Evolutionary conservation across 1,139 yeast genomes (phyloP).

Genomic region (Suhomyces yuchorum): DNA sequence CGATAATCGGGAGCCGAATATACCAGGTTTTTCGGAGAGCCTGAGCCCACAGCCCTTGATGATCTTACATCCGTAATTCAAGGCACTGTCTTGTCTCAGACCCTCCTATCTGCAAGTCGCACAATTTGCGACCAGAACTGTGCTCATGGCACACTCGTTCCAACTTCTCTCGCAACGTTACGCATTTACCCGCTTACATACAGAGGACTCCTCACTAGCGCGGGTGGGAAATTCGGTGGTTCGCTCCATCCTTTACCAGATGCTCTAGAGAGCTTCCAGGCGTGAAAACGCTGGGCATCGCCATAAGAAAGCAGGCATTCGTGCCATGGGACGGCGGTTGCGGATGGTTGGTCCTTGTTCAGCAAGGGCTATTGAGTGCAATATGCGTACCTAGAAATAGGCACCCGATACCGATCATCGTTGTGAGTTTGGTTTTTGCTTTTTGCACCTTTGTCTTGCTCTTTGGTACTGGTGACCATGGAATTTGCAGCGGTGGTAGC

Average conservation of each 20-base stretch:
- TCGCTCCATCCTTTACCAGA: conserved; percentile 52
- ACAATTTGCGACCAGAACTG: conserved; percentile 10
- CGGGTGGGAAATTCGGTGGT: conserved; percentile 91
- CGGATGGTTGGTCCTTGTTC: conserved; percentile 64
- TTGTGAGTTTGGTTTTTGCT: conserved; percentile 42
- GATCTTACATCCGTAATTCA: too few species aligned
- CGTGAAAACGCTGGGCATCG: conserved; percentile 76
- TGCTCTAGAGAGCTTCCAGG: conserved; percentile 72
- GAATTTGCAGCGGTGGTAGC: too few species aligned
- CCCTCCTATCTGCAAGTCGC: background rate
- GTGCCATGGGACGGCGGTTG: conserved; percentile 66
- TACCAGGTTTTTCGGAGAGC: too few species aligned
- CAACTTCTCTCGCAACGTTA: conserved; percentile 52
- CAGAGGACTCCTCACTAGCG: conserved; percentile 31
- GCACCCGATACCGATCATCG: conserved; percentile 87
- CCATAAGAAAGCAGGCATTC: conserved; percentile 60
- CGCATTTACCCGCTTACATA: conserved; percentile 71
- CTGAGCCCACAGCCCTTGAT: too few species aligned
- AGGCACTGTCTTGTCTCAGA: too few species aligned
- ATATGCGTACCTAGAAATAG: conserved; percentile 60
- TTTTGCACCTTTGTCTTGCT: too few species aligned
- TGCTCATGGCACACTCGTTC: conserved; percentile 33
- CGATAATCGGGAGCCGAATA: too few species aligned
- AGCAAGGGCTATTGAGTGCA: conserved; percentile 69
- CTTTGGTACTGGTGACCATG: too few species aligned